These are phyloP conservation scores for Tylopilus balloui DNA, from an alignment of 768 basidiomycete genomes.

Conservation along the genomic window DNA sequence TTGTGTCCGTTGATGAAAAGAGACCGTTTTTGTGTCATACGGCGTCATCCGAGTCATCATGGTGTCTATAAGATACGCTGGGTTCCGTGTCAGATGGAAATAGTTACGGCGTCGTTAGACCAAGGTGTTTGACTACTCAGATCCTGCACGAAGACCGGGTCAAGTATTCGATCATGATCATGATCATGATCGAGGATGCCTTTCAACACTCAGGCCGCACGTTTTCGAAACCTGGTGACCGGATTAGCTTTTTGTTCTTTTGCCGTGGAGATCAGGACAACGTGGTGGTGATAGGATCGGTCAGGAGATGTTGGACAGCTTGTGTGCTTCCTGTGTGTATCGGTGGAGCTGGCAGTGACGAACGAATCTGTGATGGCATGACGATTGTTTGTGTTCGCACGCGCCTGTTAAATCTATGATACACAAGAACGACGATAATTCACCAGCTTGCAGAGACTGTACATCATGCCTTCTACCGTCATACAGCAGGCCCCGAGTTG, in stretches of 20 bases:
- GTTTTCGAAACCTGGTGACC: neutral
- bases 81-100: neutral
- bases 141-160: neutral
- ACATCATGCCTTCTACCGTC: slow-evolving; percentile 13
- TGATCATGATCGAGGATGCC: neutral
- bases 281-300: neutral
- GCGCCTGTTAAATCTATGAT: neutral
- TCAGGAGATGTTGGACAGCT: too few species aligned
- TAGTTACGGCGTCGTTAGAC: neutral
- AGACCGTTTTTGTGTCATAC: neutral
- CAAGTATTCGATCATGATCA: neutral
- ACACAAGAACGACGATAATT: neutral
- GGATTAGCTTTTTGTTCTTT: neutral
- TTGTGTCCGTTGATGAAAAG: neutral
- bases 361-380: too few species aligned
- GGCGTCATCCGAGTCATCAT: neutral
- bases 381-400: neutral
- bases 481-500: slow-evolving; percentile 2
- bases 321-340: too few species aligned
- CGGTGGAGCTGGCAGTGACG: too few species aligned
- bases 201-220: neutral
- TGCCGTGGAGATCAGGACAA: neutral
- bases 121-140: neutral
- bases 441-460: slow-evolving; percentile 8
- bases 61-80: neutral